These are phyloP conservation scores for Xylaria cubensis DNA, from an alignment of 495 filamentous ascomycete genomes.

Conservation along the genomic window DNA sequence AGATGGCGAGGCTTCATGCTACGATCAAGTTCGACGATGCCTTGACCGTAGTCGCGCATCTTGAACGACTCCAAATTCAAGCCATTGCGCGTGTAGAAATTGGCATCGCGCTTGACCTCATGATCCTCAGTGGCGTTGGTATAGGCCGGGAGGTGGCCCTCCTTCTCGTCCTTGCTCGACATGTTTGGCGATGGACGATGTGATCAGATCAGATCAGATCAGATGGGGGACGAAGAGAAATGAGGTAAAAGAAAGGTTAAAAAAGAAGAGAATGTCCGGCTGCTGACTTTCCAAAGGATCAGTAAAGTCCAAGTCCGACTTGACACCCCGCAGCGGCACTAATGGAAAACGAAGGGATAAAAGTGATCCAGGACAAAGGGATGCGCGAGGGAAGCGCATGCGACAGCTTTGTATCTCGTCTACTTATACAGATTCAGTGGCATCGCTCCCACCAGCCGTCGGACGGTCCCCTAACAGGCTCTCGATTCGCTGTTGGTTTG, in stretches of 20 bases:
- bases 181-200: conserved; percentile 18
- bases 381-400: conserved; percentile 21
- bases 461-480: conserved; percentile 3
- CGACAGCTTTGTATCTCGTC: conserved; percentile 12
- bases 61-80: conserved; percentile 58
- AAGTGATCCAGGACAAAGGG: conserved; percentile 14
- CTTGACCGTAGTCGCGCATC: conserved; percentile 47
- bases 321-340: not conserved
- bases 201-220: too few relatives aligned
- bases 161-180: conserved; percentile 40
- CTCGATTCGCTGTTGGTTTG: not conserved
- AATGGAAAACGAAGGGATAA: conserved; percentile 11
- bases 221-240: not conserved
- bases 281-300: conserved; percentile 5
- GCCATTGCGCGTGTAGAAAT: conserved; percentile 59
- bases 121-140: conserved; percentile 10
- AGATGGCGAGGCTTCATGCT: conserved; percentile 69
- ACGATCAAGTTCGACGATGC: conserved; percentile 59
- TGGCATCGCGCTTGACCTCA: conserved; percentile 36
- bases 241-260: conserved; percentile 9
- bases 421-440: conserved; percentile 16
- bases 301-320: not conserved
- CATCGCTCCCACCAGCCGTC: not conserved
- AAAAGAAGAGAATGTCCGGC: conserved; percentile 7
- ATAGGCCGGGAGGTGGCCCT: conserved; percentile 32